Conservation (phyloP, 2,329 filamentous ascomycete species). For the Elsinoe necatrix region DNA sequence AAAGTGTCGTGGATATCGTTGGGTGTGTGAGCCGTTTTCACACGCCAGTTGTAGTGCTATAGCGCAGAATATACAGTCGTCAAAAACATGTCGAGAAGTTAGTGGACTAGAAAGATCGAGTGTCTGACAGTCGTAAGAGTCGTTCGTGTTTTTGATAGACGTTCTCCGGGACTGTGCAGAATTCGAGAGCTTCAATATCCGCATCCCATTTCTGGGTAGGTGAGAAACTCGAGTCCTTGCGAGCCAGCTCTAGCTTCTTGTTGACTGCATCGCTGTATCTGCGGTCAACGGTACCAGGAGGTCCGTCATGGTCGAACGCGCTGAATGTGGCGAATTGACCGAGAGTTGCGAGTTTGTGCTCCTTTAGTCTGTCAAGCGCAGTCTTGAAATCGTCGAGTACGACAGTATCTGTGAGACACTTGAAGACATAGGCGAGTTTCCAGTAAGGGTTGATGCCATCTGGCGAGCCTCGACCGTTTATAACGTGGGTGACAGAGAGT, state of each 20-base stretch:
- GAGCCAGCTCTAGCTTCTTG: conserved; percentile 3
- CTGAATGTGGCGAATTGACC: conserved; percentile 8
- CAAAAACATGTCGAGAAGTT: not conserved
- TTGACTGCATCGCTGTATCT: conserved; percentile 11
- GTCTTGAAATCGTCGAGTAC: conserved; percentile 63
- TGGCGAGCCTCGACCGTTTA: conserved; percentile 20
- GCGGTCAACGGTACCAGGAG: not conserved
- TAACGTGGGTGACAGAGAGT: conserved; percentile 45
- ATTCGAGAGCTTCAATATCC: conserved; percentile 2
- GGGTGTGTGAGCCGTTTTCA: not conserved
- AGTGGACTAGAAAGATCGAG: not conserved
- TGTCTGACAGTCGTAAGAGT: not conserved
- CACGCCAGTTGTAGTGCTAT: not conserved
- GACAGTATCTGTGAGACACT: conserved; percentile 58
- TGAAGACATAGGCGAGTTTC: conserved; percentile 57
- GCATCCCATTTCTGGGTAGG: conserved; percentile 7
- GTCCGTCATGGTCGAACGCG: conserved; percentile 6
- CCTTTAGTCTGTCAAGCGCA: conserved; percentile 39
- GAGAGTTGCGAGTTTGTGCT: conserved; percentile 35
- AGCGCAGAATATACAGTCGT: not conserved
- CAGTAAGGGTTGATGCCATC: conserved; percentile 59
- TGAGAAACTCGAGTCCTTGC: not conserved
- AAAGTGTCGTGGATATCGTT: not conserved
- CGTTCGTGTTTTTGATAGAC: conserved; percentile 10
- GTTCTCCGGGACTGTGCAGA: conserved; percentile 4